phyloP scores from a whole-genome alignment of 192 early-diverging fungal genomes.

The Entomortierella beljakovae region DNA sequence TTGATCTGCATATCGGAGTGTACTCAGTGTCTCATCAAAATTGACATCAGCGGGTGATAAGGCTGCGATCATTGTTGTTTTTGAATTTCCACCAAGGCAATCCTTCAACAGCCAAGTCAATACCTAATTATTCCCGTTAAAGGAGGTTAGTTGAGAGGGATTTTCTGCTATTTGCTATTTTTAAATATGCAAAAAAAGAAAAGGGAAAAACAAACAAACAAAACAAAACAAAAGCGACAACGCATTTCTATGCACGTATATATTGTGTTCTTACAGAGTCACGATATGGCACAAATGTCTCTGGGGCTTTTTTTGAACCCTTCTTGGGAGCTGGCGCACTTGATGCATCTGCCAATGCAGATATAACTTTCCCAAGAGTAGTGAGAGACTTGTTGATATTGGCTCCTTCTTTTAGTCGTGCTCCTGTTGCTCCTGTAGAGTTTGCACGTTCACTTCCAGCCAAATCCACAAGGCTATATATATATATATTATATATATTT shows the following conservation, averaged over 20 bases:
- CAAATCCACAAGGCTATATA: slow-evolving; percentile 89
- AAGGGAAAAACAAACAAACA: not conserved
- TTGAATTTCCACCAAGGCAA: slow-evolving; percentile 86
- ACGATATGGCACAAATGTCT: slow-evolving; percentile 86
- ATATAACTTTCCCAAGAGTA: slow-evolving; percentile 94
- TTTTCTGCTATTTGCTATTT: not conserved
- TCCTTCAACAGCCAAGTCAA: slow-evolving; percentile 90
- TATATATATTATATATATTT: no score
- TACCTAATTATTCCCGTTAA: slow-evolving; percentile 51
- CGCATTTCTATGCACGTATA: no score
- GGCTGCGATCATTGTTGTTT: slow-evolving; percentile 84
- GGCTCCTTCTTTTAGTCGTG: slow-evolving; percentile 89
- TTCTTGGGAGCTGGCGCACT: slow-evolving; percentile 48
- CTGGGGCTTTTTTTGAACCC: slow-evolving; percentile 56
- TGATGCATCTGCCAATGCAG: slow-evolving; percentile 83
- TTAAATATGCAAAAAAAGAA: not conserved
- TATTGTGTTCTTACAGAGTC: slow-evolving; percentile 92
- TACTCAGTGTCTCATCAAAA: slow-evolving; percentile 84
- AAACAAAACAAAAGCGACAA: not conserved
- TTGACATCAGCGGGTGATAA: slow-evolving; percentile 76
- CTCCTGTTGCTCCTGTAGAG: slow-evolving; percentile 86
- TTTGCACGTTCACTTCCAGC: slow-evolving; percentile 94
- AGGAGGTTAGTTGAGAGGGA: not conserved
- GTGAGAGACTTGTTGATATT: slow-evolving; percentile 96
- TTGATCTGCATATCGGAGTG: slow-evolving; percentile 90